Percentiles rank a stretch among this genome's conserved stretches.
phyloP scores from a whole-genome alignment of 768 basidiomycete genomes.

The Myochromella boudieri region DNA sequence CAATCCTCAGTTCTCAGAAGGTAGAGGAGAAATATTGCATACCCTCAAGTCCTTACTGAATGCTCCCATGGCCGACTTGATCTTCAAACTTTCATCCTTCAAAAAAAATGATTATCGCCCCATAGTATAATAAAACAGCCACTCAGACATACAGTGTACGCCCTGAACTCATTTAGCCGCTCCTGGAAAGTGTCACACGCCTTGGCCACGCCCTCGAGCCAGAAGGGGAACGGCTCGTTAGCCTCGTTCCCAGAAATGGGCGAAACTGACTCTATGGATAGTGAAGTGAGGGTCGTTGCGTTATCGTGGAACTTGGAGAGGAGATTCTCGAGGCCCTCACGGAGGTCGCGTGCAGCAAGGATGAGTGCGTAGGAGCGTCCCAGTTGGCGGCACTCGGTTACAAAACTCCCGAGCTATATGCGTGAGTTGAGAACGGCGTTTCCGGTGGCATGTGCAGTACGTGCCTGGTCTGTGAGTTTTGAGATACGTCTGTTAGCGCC shows the following conservation, averaged over 20 bases:
- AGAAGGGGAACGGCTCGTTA: background rate
- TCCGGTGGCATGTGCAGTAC: too few relatives aligned
- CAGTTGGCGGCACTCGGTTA: background rate
- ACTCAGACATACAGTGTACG: slow-evolving; percentile 8
- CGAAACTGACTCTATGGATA: too few relatives aligned
- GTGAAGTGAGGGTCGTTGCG: background rate
- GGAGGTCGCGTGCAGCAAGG: background rate
- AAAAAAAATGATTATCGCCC: background rate
- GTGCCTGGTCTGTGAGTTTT: too few relatives aligned
- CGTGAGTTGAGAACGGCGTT: too few relatives aligned
- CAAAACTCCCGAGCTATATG: background rate
- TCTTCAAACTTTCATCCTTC: slow-evolving; percentile 9
- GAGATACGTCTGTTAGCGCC: too few relatives aligned
- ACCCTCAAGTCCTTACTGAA: slow-evolving; percentile 7
- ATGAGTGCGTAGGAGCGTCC: background rate
- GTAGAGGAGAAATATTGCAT: background rate
- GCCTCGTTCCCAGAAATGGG: background rate
- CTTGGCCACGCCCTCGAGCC: slow-evolving; percentile 2
- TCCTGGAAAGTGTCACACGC: slow-evolving; percentile 1
- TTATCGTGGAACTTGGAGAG: background rate
- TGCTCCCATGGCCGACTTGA: slow-evolving; percentile 2
- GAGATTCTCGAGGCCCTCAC: background rate
- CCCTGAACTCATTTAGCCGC: slow-evolving; percentile 11
- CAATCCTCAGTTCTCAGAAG: background rate
- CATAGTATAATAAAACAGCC: background rate